Evolutionary conservation across 768 basidiomycete species (phyloP).

Genomic region (Pleurotus salmoneostramineus): DNA sequence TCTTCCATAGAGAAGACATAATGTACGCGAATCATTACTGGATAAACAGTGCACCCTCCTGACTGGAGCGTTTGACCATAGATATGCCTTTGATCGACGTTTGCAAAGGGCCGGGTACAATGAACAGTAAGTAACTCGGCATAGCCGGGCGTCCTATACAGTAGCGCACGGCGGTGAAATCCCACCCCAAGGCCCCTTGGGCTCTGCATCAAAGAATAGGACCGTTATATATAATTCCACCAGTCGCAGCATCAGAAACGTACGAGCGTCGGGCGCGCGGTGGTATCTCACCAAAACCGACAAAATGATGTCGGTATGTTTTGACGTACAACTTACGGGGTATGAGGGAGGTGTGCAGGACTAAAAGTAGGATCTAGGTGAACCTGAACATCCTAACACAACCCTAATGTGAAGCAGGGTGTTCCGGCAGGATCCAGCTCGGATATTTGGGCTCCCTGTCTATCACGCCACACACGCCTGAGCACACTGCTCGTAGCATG

Average conservation of each 20-base stretch:
- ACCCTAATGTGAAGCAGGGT: background rate
- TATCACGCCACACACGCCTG: background rate
- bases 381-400: slow-evolving; percentile 3
- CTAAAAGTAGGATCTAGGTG: background rate
- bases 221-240: too few species aligned
- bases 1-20: too few species aligned
- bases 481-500: background rate
- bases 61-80: too few species aligned
- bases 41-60: too few species aligned
- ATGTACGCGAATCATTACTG: too few species aligned
- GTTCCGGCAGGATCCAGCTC: background rate
- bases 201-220: too few species aligned
- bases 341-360: background rate
- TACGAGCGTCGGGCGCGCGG: too few species aligned
- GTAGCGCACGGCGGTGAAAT: too few species aligned
- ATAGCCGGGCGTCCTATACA: background rate
- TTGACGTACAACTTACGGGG: background rate
- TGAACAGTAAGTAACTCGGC: background rate
- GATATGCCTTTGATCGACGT: background rate
- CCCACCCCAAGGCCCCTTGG: too few species aligned
- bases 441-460: background rate
- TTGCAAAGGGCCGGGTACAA: background rate
- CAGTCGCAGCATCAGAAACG: too few species aligned
- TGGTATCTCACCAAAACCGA: background rate
- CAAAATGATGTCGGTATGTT: background rate